Base-by-base conservation (phyloP, 768 basidiomycete genomes). In the Xanthoconium purpureum region DNA sequence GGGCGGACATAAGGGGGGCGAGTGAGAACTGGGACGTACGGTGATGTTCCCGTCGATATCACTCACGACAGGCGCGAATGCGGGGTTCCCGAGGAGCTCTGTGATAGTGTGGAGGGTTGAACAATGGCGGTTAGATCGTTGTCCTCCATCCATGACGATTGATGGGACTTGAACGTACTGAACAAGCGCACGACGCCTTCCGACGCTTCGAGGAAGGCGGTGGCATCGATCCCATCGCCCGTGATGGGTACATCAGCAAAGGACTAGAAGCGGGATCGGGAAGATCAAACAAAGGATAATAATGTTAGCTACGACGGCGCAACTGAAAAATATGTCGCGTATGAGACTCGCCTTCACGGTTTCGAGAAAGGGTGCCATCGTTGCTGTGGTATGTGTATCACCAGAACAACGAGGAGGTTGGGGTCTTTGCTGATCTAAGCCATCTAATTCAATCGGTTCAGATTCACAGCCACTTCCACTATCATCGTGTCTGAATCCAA, bases 21-120 rank as follows among this genome's bases (percentile, higher is more conserved):
- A 24, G 24, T 24, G n/a, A 29, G 3, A 15, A 28, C 1, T 47
- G 15, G 32, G 1, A 70, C 83, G 65, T 66, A 97, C 96, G 48
- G 78, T 74, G 73, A 98, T 97, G 76, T 99, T 99, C 32, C 94
- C 92, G 54, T 81, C 89, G 64, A 99, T 64, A 75, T 99, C 97
- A 63, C 68, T 80, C 73, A 93, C 87, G 17, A 99, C 97, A 37
- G 87, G 78, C 1, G 75, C 63, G 71, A 99, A 98, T 3, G 95
- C 91, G 3, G 68, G 57, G 57, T 68, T 69, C 1, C 63, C 48
- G 24, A 69, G 60, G 10, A 69, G 63, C 43, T 64, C 68, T 69
- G 33, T 53, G 18, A 33, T 28, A 20, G 46, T 29, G 20, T 43
- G 35, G 32, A 5, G 45, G 18, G 24, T 29, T 55, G 29, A 47